Evolutionary conservation across 441 rosid genomes (phyloP).

Genomic region (Viola pubescens): DNA sequence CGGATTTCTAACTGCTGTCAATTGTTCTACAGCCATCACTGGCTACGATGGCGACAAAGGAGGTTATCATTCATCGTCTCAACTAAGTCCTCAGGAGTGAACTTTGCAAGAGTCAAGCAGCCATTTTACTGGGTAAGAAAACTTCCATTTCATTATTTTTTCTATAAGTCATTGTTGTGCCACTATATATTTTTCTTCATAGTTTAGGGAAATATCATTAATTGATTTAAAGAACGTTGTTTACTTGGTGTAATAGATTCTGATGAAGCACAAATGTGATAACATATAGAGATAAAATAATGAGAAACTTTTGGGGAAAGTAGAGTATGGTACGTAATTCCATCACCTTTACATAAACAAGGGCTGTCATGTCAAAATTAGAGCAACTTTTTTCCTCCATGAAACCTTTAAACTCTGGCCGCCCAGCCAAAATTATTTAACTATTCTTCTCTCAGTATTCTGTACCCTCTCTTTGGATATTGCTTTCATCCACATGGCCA

Average conservation of each 20-base stretch:
- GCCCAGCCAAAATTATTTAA: conserved; percentile 28
- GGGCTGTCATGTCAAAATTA: conserved; percentile 78
- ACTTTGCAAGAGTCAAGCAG: too few species aligned
- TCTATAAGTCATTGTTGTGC: too few species aligned
- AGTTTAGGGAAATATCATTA: conserved; percentile 1
- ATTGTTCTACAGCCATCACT: too few species aligned
- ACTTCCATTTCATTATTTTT: background rate
- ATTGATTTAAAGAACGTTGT: background rate
- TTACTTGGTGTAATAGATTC: conserved; percentile 3
- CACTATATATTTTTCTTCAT: background rate
- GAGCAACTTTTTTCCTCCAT: conserved; percentile 50
- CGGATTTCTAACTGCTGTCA: too few species aligned
- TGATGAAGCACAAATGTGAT: too few species aligned
- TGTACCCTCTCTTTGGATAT: conserved; percentile 26
- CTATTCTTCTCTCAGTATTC: conserved; percentile 15
- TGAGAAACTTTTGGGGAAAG: conserved; percentile 36
- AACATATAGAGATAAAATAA: conserved; percentile 17
- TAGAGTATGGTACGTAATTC: conserved; percentile 49
- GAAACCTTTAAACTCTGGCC: conserved; percentile 50
- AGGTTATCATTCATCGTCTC: too few species aligned
- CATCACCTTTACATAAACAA: conserved; percentile 55
- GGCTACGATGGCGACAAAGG: too few species aligned
- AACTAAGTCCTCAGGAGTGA: too few species aligned
- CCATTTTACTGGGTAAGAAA: background rate
- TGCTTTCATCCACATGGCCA: conserved; percentile 78